Evolutionary conservation across 306 rosid genomes (phyloP).

Genomic region (Vigna hirtella): DNA sequence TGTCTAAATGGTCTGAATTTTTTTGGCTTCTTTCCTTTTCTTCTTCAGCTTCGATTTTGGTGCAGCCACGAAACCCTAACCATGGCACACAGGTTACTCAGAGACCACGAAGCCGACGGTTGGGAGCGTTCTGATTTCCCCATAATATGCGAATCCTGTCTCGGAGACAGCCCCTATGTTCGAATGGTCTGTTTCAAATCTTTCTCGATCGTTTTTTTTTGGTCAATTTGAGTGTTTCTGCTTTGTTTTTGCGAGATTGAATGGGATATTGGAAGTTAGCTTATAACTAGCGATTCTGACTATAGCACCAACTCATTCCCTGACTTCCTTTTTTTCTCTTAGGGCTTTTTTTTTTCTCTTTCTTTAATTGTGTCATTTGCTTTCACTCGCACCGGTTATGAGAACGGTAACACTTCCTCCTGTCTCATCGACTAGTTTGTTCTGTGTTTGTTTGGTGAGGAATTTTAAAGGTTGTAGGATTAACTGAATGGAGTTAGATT

Average conservation of each 20-base stretch:
- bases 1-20: too few relatives aligned
- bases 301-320: too few relatives aligned
- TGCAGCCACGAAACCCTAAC: background rate
- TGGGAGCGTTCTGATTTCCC: slow-evolving; percentile 74
- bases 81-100: slow-evolving; percentile 66
- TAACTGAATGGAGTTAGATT: background rate
- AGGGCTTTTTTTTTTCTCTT: too few relatives aligned
- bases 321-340: too few relatives aligned
- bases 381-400: too few relatives aligned
- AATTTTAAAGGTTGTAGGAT: background rate
- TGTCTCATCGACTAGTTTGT: background rate
- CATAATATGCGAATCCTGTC: slow-evolving; percentile 67
- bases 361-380: too few relatives aligned
- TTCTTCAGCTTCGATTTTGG: background rate
- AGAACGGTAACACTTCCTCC: too few relatives aligned
- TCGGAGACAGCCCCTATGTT: slow-evolving; percentile 65
- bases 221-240: background rate
- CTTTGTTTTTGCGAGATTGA: background rate
- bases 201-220: background rate
- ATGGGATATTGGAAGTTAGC: background rate
- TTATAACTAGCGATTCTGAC: too few relatives aligned
- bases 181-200: slow-evolving; percentile 53
- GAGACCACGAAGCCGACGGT: slow-evolving; percentile 67
- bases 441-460: background rate
- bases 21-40: background rate